Conservation (phyloP, 2,329 filamentous ascomycete species). For the Trichoderma lentiforme region DNA sequence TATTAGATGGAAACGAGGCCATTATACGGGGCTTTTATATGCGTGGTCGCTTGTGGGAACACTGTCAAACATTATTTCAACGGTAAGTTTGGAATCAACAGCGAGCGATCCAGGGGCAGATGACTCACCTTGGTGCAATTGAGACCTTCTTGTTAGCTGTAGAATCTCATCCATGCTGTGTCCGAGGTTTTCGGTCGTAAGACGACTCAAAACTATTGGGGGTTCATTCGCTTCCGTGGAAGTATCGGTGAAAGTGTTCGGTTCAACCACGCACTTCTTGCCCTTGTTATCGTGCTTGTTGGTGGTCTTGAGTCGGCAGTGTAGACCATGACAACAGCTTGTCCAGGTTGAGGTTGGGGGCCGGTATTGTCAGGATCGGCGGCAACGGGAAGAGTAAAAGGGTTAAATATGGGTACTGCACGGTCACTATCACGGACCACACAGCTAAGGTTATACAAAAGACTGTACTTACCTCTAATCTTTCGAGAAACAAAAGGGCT, state of each 20-base stretch:
- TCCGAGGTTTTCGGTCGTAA: slow-evolving; percentile 63
- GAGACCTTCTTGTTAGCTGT: neutral
- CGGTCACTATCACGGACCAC: too few species aligned
- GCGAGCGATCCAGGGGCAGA: neutral
- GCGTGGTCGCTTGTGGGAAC: neutral
- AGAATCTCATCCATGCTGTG: neutral
- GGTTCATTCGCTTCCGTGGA: too few species aligned
- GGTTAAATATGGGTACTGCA: too few species aligned
- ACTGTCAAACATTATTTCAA: neutral
- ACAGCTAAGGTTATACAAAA: too few species aligned
- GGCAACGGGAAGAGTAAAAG: too few species aligned
- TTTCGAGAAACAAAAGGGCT: too few species aligned
- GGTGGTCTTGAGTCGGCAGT: slow-evolving; percentile 75
- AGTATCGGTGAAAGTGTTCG: too few species aligned
- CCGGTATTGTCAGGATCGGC: slow-evolving; percentile 44
- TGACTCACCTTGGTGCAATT: neutral
- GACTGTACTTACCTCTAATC: too few species aligned
- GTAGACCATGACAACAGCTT: slow-evolving; percentile 80
- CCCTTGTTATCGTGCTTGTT: slow-evolving; percentile 63
- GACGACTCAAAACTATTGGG: slow-evolving; percentile 80
- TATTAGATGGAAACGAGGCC: too few species aligned
- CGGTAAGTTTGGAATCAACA: neutral
- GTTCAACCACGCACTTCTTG: slow-evolving; percentile 54
- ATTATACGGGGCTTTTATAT: too few species aligned
- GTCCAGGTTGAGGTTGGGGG: slow-evolving; percentile 54